Base-by-base conservation (phyloP, 768 basidiomycete genomes). In the Megacollybia marginata region DNA sequence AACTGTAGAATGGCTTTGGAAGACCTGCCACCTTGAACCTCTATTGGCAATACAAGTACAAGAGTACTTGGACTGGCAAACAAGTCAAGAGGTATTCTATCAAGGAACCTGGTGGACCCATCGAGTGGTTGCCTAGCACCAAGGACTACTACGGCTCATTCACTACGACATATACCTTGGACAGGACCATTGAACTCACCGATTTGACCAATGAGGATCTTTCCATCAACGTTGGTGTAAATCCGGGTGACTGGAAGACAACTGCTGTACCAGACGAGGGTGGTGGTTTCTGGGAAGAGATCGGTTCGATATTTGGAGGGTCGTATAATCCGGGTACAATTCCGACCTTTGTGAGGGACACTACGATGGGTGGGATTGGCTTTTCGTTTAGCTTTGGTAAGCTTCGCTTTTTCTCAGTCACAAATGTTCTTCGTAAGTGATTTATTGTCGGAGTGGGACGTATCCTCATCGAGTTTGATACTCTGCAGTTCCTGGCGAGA, bases 161-260 rank as follows among this genome's bases (percentile, higher is more conserved):
- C 43, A 44, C 23, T 18, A 44, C 43, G 43, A 44, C 43, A 10
- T 44, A 44, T n/a, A 44, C 43, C 16, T 44, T 44, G 43, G 32
- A 44, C 43, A 44, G 32, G 43, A 44, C 43, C 12, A 44, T 44
- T 8, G 43, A 44, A 15, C 43, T 44, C 43, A 44, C n/a, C 15
- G 43, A 44, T 44, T n/a, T 44, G 43, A 44, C 43, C 15, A 15
- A 44, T n/a, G n/a, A 23, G 16, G 43, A 44, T 19, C 43, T 44
- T 44, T 44, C 43, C n/a, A 44, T 44, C 11, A 32, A 33, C 23
- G 12, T 46, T 46, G 28, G 10, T 46, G 23, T 19, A 10, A 0
- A 11, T 12, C 43, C 43, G 4, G 32, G 7, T 46, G 44, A 46
- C 44, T 46, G 44, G 44, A 5, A 46, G 28, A 46, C 23, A 13